Conservation (phyloP, 2,329 filamentous ascomycete species). For the Fusarium floridanum region DNA sequence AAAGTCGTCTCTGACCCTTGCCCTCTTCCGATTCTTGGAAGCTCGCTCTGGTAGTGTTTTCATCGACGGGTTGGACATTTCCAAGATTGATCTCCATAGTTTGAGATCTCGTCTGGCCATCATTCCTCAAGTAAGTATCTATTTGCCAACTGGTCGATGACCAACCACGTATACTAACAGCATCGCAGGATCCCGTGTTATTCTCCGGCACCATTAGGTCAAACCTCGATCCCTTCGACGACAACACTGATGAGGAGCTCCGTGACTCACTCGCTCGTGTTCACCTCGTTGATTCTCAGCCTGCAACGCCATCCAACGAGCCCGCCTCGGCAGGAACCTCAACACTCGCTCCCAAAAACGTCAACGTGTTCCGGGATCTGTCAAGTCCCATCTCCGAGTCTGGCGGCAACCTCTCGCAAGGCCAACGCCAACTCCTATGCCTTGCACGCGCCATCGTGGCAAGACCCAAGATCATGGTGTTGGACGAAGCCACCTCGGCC, state of each 20-base stretch:
- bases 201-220: constrained; percentile 83
- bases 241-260: constrained; percentile 77
- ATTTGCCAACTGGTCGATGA: not conserved
- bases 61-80: constrained; percentile 82
- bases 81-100: constrained; percentile 76
- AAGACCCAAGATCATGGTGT: constrained; percentile 80
- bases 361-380: constrained; percentile 75
- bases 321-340: constrained; percentile 52
- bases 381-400: constrained; percentile 76
- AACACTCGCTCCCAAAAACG: constrained; percentile 61
- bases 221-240: constrained; percentile 82
- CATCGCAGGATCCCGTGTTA: constrained; percentile 76
- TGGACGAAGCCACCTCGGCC: constrained; percentile 84
- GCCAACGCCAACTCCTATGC: constrained; percentile 81
- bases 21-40: constrained; percentile 83
- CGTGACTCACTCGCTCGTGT: constrained; percentile 77
- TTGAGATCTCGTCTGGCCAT: constrained; percentile 82
- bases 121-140: constrained; percentile 70
- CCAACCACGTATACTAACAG: constrained; percentile 16
- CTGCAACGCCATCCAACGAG: constrained; percentile 56
- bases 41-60: constrained; percentile 73
- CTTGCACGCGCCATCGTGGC: constrained; percentile 80
- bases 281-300: constrained; percentile 68
- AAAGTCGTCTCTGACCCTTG: constrained; percentile 81
- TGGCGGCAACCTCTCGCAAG: constrained; percentile 80